Evolutionary conservation across 371 early-diverging fungal species (phyloP).

Genomic region (Cokeromyces recurvatus): DNA sequence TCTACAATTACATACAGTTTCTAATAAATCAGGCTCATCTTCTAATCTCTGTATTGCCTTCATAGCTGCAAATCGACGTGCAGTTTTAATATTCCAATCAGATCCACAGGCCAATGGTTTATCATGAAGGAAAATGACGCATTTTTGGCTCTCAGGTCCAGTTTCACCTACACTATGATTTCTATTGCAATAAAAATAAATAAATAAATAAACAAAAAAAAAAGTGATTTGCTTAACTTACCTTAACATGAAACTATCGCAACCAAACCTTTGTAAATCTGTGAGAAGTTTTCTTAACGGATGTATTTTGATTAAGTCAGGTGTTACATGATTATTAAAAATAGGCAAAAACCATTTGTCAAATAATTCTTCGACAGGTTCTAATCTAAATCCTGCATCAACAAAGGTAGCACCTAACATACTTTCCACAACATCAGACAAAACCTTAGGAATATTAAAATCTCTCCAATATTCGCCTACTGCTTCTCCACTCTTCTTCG

Average conservation of each 20-base stretch:
- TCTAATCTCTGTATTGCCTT: slow-evolving; percentile 28
- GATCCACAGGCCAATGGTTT: slow-evolving; percentile 33
- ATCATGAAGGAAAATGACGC: slow-evolving; percentile 50
- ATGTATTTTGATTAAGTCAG: slow-evolving; percentile 49
- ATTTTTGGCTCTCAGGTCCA: slow-evolving; percentile 32
- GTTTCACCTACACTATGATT: slow-evolving; percentile 30
- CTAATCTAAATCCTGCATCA: slow-evolving; percentile 72
- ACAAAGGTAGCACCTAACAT: slow-evolving; percentile 87
- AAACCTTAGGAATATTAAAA: slow-evolving; percentile 77
- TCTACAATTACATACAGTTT: slow-evolving; percentile 33
- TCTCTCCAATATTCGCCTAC: slow-evolving; percentile 69
- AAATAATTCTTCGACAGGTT: slow-evolving; percentile 46
- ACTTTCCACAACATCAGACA: slow-evolving; percentile 87
- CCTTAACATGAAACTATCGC: slow-evolving; percentile 45
- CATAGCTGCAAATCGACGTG: slow-evolving; percentile 47
- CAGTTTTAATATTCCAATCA: slow-evolving; percentile 45
- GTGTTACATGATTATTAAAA: slow-evolving; percentile 49
- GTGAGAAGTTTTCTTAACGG: slow-evolving; percentile 43
- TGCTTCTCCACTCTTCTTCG: slow-evolving; percentile 32
- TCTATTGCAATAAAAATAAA: slow-evolving; percentile 18
- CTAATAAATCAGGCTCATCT: slow-evolving; percentile 35
- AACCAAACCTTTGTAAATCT: slow-evolving; percentile 41
- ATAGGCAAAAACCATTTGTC: slow-evolving; percentile 48
- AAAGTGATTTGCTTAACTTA: slow-evolving; percentile 19
- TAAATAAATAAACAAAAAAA: too few species aligned